Conservation (phyloP, 2,329 filamentous ascomycete species). For the Pezicula rhizophila region DNA sequence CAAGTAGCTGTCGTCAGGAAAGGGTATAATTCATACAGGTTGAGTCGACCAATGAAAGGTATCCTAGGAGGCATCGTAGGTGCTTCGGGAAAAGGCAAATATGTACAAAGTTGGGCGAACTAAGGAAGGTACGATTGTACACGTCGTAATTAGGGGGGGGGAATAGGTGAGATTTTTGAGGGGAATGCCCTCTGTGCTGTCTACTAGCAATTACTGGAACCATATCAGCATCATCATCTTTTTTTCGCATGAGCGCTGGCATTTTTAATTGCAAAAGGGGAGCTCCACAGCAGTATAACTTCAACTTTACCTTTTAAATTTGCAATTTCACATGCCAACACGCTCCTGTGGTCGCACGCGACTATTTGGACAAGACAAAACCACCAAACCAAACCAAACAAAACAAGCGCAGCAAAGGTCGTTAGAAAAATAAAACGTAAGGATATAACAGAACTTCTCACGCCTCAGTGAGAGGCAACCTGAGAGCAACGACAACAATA, state of each 20-base stretch:
- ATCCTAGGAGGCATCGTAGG: conserved; percentile 28
- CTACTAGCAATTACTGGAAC: background rate
- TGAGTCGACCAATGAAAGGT: conserved; percentile 35
- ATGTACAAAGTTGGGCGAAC: background rate
- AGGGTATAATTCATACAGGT: conserved; percentile 23
- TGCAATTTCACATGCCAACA: conserved; percentile 1
- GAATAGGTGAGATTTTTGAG: no score
- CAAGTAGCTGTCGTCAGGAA: background rate
- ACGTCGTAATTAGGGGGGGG: background rate
- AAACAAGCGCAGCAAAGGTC: background rate
- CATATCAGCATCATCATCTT: background rate
- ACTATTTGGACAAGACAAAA: background rate
- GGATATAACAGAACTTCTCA: no score
- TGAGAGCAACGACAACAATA: no score
- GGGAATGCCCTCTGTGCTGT: no score
- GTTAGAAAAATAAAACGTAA: no score
- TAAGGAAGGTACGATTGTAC: background rate
- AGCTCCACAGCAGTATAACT: background rate
- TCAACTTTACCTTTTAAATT: background rate
- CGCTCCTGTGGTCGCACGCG: background rate
- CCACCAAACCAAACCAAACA: background rate
- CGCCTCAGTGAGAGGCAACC: no score
- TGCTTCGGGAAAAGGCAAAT: background rate
- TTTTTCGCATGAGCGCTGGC: no score
- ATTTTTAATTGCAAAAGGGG: background rate